Base-by-base conservation (phyloP, 352 stramenopile species). In the Blastocystis sp. region DNA sequence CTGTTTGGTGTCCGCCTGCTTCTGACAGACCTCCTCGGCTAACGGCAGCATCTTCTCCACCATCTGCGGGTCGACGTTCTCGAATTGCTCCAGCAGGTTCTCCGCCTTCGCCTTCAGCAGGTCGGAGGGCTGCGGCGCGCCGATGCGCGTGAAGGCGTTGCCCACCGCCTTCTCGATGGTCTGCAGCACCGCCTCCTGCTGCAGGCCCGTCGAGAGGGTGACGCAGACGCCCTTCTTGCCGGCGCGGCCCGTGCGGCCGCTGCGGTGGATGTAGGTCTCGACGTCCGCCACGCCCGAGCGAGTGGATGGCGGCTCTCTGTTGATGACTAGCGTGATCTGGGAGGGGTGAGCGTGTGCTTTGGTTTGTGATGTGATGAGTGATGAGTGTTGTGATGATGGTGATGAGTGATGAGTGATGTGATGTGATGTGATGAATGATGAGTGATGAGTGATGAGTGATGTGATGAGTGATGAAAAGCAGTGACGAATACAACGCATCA, bases 201-300 rank as follows among this genome's bases (percentile, higher is more conserved):
- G 92, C 2, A 84, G 57, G 17, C 91, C 91, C 38, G 93, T 97
- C 90, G 96, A 98, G 60, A 99, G 92, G 38, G 96, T 98, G 89
- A 99, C 94, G 89, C 97, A 98, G 87, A 97, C 94, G 65, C 97
- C 97, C 89, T 96, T 97, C 82, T 94, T 94, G 42, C 96, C 96
- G 34, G 97, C 94, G 87, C 97, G 94, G 62, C 96, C 97, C 1
- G 97, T 98, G 79, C 97, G 94, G 45, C 97, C 97, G n/a, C 94
- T 97, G 64, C 97, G 93, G 91, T 99, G 97, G 59, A 99, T 95
- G 91, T 99, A 99, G 3, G 95, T 98, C 89, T 99, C 96, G 2
- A 95, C 95, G 91, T 98, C 94, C 34, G 93, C 90, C 98, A 95
- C 0, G 93, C 92, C 79, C 91, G 90, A 92, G 93, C 94, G 78